phyloP scores from a whole-genome alignment of 352 stramenopile genomes.

The Phytophthora agathidicida region DNA sequence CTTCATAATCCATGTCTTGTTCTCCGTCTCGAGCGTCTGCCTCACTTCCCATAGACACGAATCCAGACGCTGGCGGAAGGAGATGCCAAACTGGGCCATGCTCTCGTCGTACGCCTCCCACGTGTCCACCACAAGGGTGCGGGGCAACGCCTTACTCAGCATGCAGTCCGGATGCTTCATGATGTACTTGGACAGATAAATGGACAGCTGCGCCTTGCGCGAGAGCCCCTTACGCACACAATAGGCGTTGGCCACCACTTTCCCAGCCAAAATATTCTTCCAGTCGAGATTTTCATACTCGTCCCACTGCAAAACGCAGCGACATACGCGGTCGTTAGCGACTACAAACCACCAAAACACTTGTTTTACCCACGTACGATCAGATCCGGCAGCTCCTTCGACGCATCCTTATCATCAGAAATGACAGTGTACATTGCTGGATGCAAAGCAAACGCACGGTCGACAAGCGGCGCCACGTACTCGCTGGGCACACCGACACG shows the following conservation, averaged over 20 bases:
- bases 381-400: slow-evolving; percentile 31
- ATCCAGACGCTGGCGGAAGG: slow-evolving; percentile 61
- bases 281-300: slow-evolving; percentile 75
- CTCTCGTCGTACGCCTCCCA: slow-evolving; percentile 74
- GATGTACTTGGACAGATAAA: slow-evolving; percentile 75
- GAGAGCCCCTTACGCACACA: slow-evolving; percentile 76
- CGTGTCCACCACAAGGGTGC: slow-evolving; percentile 70
- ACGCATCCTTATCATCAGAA: slow-evolving; percentile 12
- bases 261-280: slow-evolving; percentile 56
- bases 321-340: slow-evolving; percentile 13
- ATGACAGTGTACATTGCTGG: slow-evolving; percentile 50
- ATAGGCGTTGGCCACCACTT: slow-evolving; percentile 67
- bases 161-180: slow-evolving; percentile 59
- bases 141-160: slow-evolving; percentile 53
- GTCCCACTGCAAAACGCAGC: slow-evolving; percentile 48
- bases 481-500: slow-evolving; percentile 44
- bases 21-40: slow-evolving; percentile 48
- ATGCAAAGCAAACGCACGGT: slow-evolving; percentile 51
- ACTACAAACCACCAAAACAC: slow-evolving; percentile 7
- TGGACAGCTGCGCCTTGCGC: slow-evolving; percentile 72
- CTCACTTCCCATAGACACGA: slow-evolving; percentile 64
- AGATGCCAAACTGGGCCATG: slow-evolving; percentile 60
- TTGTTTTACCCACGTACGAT: slow-evolving; percentile 34
- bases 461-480: slow-evolving; percentile 51
- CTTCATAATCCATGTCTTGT: slow-evolving; percentile 77